These are phyloP conservation scores for Aegilops bicornis DNA, from an alignment of 176 grass and related monocot species.

Conservation along the genomic window DNA sequence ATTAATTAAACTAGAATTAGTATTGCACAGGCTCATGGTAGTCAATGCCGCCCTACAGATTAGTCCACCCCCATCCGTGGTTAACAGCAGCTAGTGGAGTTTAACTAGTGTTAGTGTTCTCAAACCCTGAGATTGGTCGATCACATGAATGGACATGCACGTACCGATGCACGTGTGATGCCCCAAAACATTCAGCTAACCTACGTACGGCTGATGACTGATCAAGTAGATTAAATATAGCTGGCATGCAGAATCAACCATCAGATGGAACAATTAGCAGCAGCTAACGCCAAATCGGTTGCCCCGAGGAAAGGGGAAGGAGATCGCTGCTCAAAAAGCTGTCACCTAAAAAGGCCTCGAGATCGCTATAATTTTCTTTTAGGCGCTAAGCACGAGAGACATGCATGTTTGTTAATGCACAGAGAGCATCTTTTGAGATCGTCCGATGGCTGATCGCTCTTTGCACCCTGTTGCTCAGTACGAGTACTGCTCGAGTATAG, in stretches of 20 bases:
- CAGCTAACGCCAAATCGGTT: not conserved
- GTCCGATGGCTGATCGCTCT: not conserved
- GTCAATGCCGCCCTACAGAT: not conserved
- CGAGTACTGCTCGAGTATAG: too few species aligned
- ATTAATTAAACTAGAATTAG: too few species aligned
- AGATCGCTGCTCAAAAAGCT: conserved; percentile 34
- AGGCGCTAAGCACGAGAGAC: conserved; percentile 38
- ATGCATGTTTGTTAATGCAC: not conserved
- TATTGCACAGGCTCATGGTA: too few species aligned
- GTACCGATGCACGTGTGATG: conserved; percentile 26
- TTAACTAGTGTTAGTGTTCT: not conserved
- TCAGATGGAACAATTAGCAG: not conserved
- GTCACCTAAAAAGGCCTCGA: conserved; percentile 46
- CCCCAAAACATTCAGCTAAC: conserved; percentile 32
- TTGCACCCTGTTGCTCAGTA: not conserved
- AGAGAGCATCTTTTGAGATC: not conserved
- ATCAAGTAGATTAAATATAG: not conserved
- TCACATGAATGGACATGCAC: not conserved
- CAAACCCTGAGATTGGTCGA: not conserved
- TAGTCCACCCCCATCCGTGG: not conserved
- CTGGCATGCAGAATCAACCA: not conserved
- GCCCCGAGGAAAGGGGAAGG: conserved; percentile 10
- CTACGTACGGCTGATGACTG: not conserved
- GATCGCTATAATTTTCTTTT: conserved; percentile 5
- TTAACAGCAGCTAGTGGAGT: not conserved